These are phyloP conservation scores for Hibiscus trionum DNA, from an alignment of 345 rosid genomes.

Conservation along the genomic window DNA sequence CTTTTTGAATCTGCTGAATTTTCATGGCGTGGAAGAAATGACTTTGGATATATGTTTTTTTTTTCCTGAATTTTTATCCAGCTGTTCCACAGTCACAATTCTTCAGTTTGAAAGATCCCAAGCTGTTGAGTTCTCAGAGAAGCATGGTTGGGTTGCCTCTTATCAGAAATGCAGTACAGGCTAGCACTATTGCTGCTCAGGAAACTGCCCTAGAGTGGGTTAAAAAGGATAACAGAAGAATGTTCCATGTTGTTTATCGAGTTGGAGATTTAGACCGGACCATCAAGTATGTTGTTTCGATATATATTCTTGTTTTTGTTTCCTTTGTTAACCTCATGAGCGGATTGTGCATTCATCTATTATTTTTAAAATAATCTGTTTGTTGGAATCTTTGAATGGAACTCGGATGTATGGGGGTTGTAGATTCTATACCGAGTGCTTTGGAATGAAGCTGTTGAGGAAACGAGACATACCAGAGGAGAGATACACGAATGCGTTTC, in stretches of 20 bases:
- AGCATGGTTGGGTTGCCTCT: conserved; percentile 35
- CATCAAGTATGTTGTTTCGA: conserved; percentile 46
- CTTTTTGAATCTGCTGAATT: neutral
- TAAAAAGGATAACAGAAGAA: conserved; percentile 72
- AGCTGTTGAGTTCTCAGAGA: conserved; percentile 38
- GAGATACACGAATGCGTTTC: conserved; percentile 91
- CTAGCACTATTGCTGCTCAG: conserved; percentile 50
- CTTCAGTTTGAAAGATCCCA: conserved; percentile 39
- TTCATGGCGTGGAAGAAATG: neutral
- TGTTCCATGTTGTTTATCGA: conserved; percentile 96
- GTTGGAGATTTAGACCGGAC: conserved; percentile 96
- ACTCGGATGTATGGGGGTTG: conserved; percentile 1
- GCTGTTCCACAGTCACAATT: conserved; percentile 52
- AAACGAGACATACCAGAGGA: conserved; percentile 99
- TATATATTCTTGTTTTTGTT: neutral
- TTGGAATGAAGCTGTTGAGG: conserved; percentile 93
- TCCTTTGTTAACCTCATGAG: neutral
- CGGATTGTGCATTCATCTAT: neutral
- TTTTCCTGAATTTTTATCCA: conserved; percentile 15
- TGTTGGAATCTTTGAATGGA: neutral
- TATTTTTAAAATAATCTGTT: neutral
- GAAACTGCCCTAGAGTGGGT: conserved; percentile 58
- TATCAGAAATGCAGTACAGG: conserved; percentile 54
- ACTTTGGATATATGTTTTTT: neutral
- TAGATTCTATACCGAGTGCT: conserved; percentile 93